Base-by-base conservation (phyloP, 1,139 yeast species). In the Diutina ranongensis region DNA sequence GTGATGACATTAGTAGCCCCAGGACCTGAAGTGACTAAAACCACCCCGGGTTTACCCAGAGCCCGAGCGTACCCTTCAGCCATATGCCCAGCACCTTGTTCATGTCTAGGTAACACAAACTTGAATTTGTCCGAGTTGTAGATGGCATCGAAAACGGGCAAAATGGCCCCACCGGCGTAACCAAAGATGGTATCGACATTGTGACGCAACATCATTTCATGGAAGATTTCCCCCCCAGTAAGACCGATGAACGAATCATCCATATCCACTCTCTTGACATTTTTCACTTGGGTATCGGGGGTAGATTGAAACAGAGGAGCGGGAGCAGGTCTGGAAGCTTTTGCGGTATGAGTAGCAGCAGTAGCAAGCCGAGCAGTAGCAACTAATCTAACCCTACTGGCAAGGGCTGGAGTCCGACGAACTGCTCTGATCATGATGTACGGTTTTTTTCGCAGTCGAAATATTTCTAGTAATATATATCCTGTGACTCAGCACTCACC, bases 1-100 rank as follows among this genome's bases (percentile, higher is more conserved):
- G 98, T 92, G 51, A 92, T 80, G 50, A 92, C 96, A 60, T 92
- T 92, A 47, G 98, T 92, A 44, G 98, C 98, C 58, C 97, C 98
- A 15, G 98, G 98, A 46, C 98, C 98, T 1, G 97, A 87, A 16
- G 98, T 92, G 46, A 92, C 98, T 58, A 92, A 72, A 48, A 92
- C 97, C 54, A 92, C 95, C 68, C 98, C 98, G n/a, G 97, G 94
- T 63, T 87, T 92, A 49, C 98, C 98, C 21, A 77, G 69, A 33
- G 95, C 98, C 55, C 94, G 76, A 48, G 98, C 97, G 57, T 92
- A 92, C 51, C 98, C 98, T 69, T 92, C 97, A 47, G 98, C 98
- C 98, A 92, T 92, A 66, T 92, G 98, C 46, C 98, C 98, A 20
- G 98, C 98, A 64, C 98, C 98, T 68, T 92, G 98, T 65, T 92